Conservation (phyloP, 805 yeast genomes). For the Hanseniaspora guilliermondii region DNA sequence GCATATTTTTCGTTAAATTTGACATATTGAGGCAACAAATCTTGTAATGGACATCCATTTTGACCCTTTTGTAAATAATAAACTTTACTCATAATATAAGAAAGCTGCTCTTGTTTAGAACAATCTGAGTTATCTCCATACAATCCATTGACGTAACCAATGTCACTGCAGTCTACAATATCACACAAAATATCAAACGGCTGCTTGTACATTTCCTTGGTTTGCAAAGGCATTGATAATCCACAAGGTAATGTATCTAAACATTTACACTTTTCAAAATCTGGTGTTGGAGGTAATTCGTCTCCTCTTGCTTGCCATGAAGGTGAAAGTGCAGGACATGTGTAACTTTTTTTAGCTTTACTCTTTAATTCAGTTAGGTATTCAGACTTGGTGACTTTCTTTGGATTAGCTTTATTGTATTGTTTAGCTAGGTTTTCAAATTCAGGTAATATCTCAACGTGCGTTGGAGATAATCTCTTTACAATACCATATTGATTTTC, state of each 20-base stretch:
- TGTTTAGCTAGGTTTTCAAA: constrained; percentile 45
- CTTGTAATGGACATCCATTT: constrained; percentile 23
- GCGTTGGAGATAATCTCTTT: constrained; percentile 31
- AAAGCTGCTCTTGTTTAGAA: constrained; percentile 46
- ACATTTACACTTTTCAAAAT: constrained; percentile 48
- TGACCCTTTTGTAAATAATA: constrained; percentile 37
- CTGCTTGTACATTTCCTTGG: constrained; percentile 38
- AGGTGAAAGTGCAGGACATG: constrained; percentile 41
- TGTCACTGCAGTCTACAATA: constrained; percentile 45
- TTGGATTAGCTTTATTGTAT: constrained; percentile 38
- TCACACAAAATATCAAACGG: constrained; percentile 50
- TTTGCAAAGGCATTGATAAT: constrained; percentile 34
- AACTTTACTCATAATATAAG: constrained; percentile 48
- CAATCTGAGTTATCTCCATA: constrained; percentile 66
- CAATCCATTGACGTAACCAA: constrained; percentile 45
- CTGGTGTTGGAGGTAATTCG: constrained; percentile 58
- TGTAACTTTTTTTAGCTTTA: constrained; percentile 24
- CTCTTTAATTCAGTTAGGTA: constrained; percentile 21
- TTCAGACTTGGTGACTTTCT: constrained; percentile 27
- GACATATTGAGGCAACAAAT: constrained; percentile 16
- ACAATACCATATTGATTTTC: constrained; percentile 65
- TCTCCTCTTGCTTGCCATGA: constrained; percentile 46
- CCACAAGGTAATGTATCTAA: constrained; percentile 46
- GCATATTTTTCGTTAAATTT: constrained; percentile 18
- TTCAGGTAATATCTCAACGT: constrained; percentile 46